Evolutionary conservation across 345 rosid genomes (phyloP).

Genomic region (Garcia nutans): DNA sequence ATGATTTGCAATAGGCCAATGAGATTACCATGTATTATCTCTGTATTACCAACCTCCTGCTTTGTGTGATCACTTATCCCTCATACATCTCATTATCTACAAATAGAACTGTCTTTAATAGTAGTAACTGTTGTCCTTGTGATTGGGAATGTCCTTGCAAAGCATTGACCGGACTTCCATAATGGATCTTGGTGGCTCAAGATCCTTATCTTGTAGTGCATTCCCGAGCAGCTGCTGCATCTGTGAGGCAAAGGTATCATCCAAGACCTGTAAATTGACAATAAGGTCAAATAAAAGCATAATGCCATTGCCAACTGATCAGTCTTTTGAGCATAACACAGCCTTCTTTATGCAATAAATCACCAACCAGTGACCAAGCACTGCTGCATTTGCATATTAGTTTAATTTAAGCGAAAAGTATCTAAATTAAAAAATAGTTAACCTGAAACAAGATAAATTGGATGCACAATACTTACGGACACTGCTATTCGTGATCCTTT

Average conservation of each 20-base stretch:
- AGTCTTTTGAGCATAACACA: background rate
- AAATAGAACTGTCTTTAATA: slow-evolving; percentile 30
- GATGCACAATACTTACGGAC: slow-evolving; percentile 53
- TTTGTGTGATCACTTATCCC: background rate
- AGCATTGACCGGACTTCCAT: slow-evolving; percentile 91
- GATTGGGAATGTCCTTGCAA: slow-evolving; percentile 76
- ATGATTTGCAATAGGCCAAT: slow-evolving; percentile 9
- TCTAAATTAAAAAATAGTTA: background rate
- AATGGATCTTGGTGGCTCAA: slow-evolving; percentile 90
- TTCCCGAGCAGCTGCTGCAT: slow-evolving; percentile 95
- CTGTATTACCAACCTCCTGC: background rate
- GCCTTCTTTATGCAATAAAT: background rate
- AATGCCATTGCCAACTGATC: background rate
- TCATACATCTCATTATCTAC: background rate
- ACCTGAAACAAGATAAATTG: slow-evolving; percentile 6
- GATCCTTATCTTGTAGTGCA: slow-evolving; percentile 72
- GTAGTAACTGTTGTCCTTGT: slow-evolving; percentile 64
- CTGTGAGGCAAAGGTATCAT: slow-evolving; percentile 89
- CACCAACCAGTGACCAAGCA: too few relatives aligned
- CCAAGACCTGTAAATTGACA: slow-evolving; percentile 58
- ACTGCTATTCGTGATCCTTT: slow-evolving; percentile 84
- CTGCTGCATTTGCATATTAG: background rate
- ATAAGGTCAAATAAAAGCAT: background rate
- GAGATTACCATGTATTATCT: slow-evolving; percentile 1
- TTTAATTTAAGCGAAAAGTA: background rate